Evolutionary conservation across 176 grass and related monocot genomes (phyloP), one percentile per base, ranked within the genome.

Genomic region (Musa itinerans): DNA sequence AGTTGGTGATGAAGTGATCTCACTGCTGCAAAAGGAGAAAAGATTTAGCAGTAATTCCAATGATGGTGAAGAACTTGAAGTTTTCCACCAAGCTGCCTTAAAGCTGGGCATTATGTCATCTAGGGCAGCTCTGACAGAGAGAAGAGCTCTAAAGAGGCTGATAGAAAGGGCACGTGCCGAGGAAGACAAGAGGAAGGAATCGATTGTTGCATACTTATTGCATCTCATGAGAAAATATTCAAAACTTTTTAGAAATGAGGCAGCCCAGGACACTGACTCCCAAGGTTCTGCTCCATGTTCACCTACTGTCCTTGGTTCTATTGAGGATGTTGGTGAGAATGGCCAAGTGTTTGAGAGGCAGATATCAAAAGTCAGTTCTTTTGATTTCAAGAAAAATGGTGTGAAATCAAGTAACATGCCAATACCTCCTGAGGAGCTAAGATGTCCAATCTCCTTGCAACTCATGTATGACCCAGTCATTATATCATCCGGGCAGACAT

Each of bases 391-490:
- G 61, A 80, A 85, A 17, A 87, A 81, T 55, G 89, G 71, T 52
- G 81, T 81, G 58, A 72, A 89, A 67, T 96, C 89, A 79, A 83
- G 87, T 69, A 96, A 87, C 71, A 85, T 88, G 82, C 85, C 87
- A 52, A 65, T 86, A 54, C 89, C 89, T 68, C 89, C 89, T 25
- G 93, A 92, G 78, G 93, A 96, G 26, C 53, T 96, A 27, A 82
- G 89, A 63, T 96, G 93, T 68, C 93, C 93, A 11, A 96, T 96
- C 72, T 96, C 93, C 13, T 69, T 90, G 81, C 93, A 92, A 48
- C 82, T 96, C 62, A 96, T 96, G 87, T 90, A 86, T 72, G 93
- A 96, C 20, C 93, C 89, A 11, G 89, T 92, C 53, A 61, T 96
- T 16, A 85, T 96, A 15, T 79, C 87, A 54, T 92, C 93, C 58